phyloP scores from a whole-genome alignment of 495 filamentous ascomycete genomes.

The Penicillium cinerascens region DNA sequence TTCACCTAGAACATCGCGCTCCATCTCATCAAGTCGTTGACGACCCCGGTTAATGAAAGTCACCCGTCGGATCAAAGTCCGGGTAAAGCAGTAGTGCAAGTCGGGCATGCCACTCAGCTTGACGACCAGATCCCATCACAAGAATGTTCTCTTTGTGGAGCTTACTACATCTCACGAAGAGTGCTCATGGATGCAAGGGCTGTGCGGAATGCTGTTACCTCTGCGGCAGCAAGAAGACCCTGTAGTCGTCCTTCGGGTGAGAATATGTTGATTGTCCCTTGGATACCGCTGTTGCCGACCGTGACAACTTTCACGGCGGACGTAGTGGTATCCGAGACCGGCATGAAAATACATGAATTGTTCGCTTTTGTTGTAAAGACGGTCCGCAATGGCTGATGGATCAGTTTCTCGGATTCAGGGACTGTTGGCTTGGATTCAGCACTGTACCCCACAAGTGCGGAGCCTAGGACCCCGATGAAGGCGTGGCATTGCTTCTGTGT shows the following conservation, averaged over 20 bases:
- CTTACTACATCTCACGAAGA: constrained; percentile 55
- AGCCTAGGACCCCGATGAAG: constrained; percentile 30
- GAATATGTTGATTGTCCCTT: constrained; percentile 78
- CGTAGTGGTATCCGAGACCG: constrained; percentile 57
- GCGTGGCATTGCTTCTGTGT: constrained; percentile 30
- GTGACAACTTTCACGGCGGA: constrained; percentile 64
- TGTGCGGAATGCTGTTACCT: constrained; percentile 90
- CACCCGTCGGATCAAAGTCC: constrained; percentile 65
- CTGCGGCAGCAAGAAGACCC: constrained; percentile 78
- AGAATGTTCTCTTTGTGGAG: constrained; percentile 59
- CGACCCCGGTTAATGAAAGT: constrained; percentile 73
- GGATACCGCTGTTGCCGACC: constrained; percentile 39
- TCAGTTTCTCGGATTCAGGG: constrained; percentile 23
- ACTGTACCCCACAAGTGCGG: constrained; percentile 28
- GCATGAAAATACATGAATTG: constrained; percentile 88
- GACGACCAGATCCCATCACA: constrained; percentile 82
- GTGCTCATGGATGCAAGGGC: constrained; percentile 76
- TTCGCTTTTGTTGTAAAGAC: constrained; percentile 61
- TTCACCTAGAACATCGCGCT: constrained; percentile 23
- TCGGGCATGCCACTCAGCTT: constrained; percentile 91
- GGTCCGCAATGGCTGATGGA: constrained; percentile 75
- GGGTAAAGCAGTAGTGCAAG: constrained; percentile 65
- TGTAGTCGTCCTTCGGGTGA: constrained; percentile 61
- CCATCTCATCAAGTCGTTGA: constrained; percentile 38
- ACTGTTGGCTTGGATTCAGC: constrained; percentile 20